A percentile compares a stretch with the other conserved stretches of the same genome.
Evolutionary conservation across 306 rosid genomes (phyloP).

Genomic region (Vicia faba): DNA sequence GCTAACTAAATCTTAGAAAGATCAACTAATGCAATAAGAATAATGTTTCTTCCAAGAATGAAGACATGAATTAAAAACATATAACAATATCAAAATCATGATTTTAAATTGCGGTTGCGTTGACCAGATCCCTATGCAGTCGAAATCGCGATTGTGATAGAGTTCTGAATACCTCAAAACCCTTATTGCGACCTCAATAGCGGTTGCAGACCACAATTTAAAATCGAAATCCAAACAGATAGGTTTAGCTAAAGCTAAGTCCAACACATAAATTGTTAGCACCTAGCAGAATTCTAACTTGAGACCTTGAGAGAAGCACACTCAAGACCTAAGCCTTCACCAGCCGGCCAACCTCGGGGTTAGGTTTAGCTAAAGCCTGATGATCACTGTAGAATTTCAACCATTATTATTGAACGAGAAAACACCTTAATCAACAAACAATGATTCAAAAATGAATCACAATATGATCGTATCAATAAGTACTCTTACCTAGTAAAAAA

Average conservation of each 20-base stretch:
- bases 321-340: no score
- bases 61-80: background rate
- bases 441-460: constrained; percentile 17
- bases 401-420: background rate
- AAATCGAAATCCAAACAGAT: background rate
- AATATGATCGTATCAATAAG: constrained; percentile 11
- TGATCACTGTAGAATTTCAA: constrained; percentile 16
- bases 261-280: background rate
- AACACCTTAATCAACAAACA: constrained; percentile 23
- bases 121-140: background rate
- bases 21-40: constrained; percentile 1
- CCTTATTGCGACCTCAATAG: background rate
- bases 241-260: background rate
- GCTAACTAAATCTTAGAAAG: constrained; percentile 22
- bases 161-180: background rate
- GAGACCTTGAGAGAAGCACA: background rate
- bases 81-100: background rate
- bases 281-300: no score
- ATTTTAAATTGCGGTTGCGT: background rate
- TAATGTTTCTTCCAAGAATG: background rate
- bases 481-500: constrained; percentile 4
- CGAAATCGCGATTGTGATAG: background rate
- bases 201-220: no score
- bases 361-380: background rate
- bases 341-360: no score